Conservation (phyloP, 169 alveolate species). For the Eimeria maxima region DNA sequence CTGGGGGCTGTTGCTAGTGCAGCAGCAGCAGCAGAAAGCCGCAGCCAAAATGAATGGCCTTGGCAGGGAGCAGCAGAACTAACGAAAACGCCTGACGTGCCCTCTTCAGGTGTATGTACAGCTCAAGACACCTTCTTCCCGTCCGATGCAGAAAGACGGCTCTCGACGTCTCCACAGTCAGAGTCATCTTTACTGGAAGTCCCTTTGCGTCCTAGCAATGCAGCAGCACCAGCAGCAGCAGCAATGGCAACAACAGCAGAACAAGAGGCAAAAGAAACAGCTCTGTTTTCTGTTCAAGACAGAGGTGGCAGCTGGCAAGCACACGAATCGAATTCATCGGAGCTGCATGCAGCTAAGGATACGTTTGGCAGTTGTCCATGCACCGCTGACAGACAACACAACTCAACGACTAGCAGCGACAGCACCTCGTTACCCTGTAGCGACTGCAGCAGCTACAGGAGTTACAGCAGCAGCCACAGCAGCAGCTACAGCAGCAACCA, state of each 20-base stretch:
- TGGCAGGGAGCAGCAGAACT: neutral
- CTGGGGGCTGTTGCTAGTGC: neutral
- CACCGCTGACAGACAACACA: neutral
- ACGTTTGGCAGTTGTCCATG: neutral
- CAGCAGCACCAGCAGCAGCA: constrained; percentile 36
- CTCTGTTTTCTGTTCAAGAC: neutral
- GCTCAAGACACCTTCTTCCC: neutral
- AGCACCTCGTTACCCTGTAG: constrained; percentile 9
- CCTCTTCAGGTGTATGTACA: constrained; percentile 5
- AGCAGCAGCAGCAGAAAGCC: neutral
- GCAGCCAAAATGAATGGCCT: neutral
- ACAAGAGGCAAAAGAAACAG: neutral
- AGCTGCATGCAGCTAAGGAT: too few relatives aligned
- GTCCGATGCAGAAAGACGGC: neutral
- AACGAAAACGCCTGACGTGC: neutral
- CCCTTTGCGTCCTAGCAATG: neutral
- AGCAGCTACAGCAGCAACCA: neutral
- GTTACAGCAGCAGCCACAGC: neutral
- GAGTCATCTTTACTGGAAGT: neutral
- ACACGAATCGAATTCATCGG: too few relatives aligned
- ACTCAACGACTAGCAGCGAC: neutral
- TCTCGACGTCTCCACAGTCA: neutral
- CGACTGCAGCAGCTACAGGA: constrained; percentile 27
- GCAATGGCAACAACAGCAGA: neutral
- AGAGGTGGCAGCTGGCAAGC: too few relatives aligned